A percentile compares a stretch with the other conserved stretches of the same genome.
phyloP scores from a whole-genome alignment of 176 grass and related monocot species.

The Juncus inflexus region DNA sequence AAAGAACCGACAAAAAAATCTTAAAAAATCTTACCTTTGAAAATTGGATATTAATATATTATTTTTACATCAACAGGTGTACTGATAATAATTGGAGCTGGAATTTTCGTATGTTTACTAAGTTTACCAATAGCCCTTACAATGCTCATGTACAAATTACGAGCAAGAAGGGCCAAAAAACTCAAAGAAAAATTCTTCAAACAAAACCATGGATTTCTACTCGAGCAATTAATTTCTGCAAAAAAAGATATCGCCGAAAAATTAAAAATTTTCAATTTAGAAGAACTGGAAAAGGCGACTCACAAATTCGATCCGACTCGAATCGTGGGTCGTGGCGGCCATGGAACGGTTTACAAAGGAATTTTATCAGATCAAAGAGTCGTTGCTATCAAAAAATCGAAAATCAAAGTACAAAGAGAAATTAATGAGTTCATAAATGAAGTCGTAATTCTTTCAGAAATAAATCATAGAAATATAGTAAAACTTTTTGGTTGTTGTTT shows the following conservation, averaged over 20 bases:
- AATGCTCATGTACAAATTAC: conserved; percentile 32
- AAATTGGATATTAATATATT: neutral
- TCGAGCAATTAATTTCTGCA: conserved; percentile 37
- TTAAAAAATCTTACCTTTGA: neutral
- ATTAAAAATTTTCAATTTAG: conserved; percentile 38
- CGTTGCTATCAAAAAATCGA: conserved; percentile 61
- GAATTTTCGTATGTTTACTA: conserved; percentile 14
- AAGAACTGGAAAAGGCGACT: conserved; percentile 46
- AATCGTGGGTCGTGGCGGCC: conserved; percentile 40
- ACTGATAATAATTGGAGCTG: conserved; percentile 34
- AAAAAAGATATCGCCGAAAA: conserved; percentile 41
- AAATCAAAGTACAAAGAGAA: conserved; percentile 37
- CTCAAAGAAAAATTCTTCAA: conserved; percentile 38
- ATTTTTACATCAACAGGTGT: conserved; percentile 31
- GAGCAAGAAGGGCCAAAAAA: conserved; percentile 5
- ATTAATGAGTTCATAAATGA: conserved; percentile 56
- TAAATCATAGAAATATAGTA: conserved; percentile 52
- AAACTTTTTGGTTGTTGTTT: conserved; percentile 55
- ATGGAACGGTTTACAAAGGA: conserved; percentile 46
- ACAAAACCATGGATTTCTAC: conserved; percentile 43
- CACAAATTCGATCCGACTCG: conserved; percentile 40
- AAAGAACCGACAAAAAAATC: conserved; percentile 18
- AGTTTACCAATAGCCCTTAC: conserved; percentile 26
- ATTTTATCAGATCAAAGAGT: conserved; percentile 31
- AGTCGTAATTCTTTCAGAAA: conserved; percentile 46